Evolutionary conservation across 768 basidiomycete species (phyloP).

Genomic region (Tylopilus felleus): DNA sequence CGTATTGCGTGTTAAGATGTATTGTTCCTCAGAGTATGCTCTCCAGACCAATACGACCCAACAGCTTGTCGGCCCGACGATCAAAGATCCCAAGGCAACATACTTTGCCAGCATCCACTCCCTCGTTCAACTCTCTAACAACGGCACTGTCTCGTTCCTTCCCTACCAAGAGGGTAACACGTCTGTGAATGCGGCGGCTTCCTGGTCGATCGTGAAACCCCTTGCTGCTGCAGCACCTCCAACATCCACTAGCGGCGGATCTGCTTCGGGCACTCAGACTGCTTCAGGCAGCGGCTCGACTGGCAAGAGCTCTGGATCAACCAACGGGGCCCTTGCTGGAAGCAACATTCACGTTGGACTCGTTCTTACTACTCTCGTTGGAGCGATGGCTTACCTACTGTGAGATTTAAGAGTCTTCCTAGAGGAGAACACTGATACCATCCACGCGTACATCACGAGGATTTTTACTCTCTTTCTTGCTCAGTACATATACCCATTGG

Average conservation of each 20-base stretch:
- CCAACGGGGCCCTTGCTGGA: conserved; percentile 10
- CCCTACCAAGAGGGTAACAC: conserved; percentile 49
- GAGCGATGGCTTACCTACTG: conserved; percentile 14
- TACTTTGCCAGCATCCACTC: conserved; percentile 62
- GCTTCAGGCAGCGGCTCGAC: conserved; percentile 15
- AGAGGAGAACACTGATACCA: conserved; percentile 6
- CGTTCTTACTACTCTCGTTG: conserved; percentile 9
- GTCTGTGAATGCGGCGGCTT: conserved; percentile 41
- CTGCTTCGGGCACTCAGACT: conserved; percentile 20
- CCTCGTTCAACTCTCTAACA: conserved; percentile 65
- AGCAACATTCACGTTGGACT: conserved; percentile 15
- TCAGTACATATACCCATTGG: conserved; percentile 8
- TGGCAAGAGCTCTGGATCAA: conserved; percentile 11
- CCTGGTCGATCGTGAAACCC: conserved; percentile 47
- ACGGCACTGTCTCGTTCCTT: conserved; percentile 58
- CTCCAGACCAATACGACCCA: conserved; percentile 61
- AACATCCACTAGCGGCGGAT: conserved; percentile 15
- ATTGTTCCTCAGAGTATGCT: conserved; percentile 5
- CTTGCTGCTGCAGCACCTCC: conserved; percentile 46
- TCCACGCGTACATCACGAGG: not conserved
- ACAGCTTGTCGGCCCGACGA: conserved; percentile 53
- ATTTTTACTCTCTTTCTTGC: not conserved
- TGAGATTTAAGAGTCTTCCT: conserved; percentile 1
- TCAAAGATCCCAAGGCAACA: conserved; percentile 54
- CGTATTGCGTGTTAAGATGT: not conserved